phyloP scores from a whole-genome alignment of 2,329 filamentous ascomycete genomes.

The Arthrobotrys sinensis region DNA sequence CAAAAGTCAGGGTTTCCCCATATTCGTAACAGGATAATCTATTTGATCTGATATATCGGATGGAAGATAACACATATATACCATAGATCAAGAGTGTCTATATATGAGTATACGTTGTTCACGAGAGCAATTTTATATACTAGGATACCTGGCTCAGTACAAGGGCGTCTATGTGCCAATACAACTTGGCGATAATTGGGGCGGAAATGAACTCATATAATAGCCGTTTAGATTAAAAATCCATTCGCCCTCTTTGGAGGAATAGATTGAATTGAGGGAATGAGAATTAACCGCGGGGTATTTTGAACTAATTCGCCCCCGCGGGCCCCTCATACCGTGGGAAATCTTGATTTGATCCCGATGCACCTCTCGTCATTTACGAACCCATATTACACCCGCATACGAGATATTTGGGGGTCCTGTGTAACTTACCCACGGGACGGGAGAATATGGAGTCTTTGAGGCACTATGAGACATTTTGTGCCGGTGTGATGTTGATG shows the following conservation, averaged over 20 bases:
- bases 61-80: conserved; percentile 29
- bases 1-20: conserved; percentile 50
- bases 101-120: conserved; percentile 22
- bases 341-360: conserved; percentile 14
- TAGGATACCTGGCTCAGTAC: conserved; percentile 32
- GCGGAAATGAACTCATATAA: conserved; percentile 21
- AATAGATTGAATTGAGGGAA: conserved; percentile 26
- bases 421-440: conserved; percentile 14
- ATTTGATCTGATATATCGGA: conserved; percentile 58
- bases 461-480: conserved; percentile 56
- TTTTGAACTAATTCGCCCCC: conserved; percentile 8
- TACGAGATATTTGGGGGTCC: conserved; percentile 39
- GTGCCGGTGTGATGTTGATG: conserved; percentile 27
- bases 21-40: conserved; percentile 36
- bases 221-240: conserved; percentile 44
- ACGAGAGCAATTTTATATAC: conserved; percentile 35
- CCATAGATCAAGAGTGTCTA: conserved; percentile 17
- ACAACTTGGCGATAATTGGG: conserved; percentile 54
- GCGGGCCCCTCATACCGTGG: conserved; percentile 14
- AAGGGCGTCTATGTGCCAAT: conserved; percentile 57
- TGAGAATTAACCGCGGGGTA: conserved; percentile 49
- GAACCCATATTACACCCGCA: conserved; percentile 29
- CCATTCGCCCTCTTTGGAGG: conserved; percentile 4
- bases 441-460: not conserved
- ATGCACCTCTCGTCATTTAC: conserved; percentile 21